A percentile compares a stretch with the other conserved stretches of the same genome.
These are phyloP conservation scores for Millerozyma miso DNA, from an alignment of 805 yeast species.

Conservation along the genomic window DNA sequence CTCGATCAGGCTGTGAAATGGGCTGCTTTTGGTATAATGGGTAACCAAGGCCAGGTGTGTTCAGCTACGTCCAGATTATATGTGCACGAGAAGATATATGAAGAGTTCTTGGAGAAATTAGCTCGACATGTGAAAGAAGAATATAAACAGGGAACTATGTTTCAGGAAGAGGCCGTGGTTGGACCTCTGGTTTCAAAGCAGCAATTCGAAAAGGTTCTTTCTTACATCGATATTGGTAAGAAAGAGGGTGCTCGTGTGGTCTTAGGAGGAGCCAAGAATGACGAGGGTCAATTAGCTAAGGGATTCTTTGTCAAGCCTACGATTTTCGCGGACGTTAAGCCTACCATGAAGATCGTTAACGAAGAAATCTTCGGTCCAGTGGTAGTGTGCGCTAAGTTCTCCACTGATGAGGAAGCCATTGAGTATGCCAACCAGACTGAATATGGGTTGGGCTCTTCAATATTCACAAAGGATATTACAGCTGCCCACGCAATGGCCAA, in stretches of 20 bases:
- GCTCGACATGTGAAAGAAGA: constrained; percentile 42
- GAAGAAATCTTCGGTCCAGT: constrained; percentile 93
- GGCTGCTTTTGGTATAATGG: constrained; percentile 63
- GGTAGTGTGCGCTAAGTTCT: constrained; percentile 62
- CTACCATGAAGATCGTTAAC: constrained; percentile 58
- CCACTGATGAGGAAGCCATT: constrained; percentile 63
- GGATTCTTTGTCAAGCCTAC: constrained; percentile 78
- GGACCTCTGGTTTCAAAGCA: constrained; percentile 61
- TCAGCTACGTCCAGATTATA: constrained; percentile 62
- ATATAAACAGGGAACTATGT: constrained; percentile 57
- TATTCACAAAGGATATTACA: constrained; percentile 65
- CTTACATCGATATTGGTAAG: constrained; percentile 40
- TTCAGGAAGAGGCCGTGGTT: constrained; percentile 41
- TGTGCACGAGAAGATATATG: constrained; percentile 54
- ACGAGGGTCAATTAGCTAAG: constrained; percentile 33
- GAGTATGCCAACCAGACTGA: constrained; percentile 64
- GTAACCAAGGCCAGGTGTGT: constrained; percentile 66
- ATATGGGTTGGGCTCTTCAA: constrained; percentile 81
- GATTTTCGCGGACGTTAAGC: constrained; percentile 65
- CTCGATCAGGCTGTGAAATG: constrained; percentile 62
- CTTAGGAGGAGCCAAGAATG: constrained; percentile 40
- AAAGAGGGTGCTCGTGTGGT: constrained; percentile 41
- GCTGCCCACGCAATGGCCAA: constrained; percentile 62
- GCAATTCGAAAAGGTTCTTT: constrained; percentile 52
- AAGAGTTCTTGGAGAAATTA: constrained; percentile 44